A percentile compares a stretch with the other conserved stretches of the same genome.
phyloP scores from a whole-genome alignment of 495 filamentous ascomycete genomes.

The Haplographium delicatum region DNA sequence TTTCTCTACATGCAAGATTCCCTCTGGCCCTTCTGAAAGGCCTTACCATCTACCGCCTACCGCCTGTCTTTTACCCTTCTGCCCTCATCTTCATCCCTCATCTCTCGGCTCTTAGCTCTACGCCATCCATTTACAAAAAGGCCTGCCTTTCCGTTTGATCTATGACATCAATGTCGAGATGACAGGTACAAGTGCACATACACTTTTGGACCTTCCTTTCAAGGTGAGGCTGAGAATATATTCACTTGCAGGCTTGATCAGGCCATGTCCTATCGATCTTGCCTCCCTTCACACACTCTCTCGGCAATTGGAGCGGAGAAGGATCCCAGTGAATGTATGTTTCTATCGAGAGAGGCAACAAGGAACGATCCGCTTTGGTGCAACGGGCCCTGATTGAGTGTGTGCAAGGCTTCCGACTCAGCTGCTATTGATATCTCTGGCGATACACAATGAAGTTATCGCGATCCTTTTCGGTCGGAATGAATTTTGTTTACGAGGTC shows the following conservation, averaged over 20 bases:
- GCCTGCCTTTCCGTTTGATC: no score
- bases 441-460: neutral
- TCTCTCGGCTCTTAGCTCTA: no score
- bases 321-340: neutral
- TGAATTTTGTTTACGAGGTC: neutral
- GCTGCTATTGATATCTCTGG: neutral
- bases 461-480: neutral
- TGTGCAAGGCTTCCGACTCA: neutral
- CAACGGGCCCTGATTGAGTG: neutral
- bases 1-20: no score
- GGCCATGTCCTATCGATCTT: neutral
- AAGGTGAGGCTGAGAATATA: neutral
- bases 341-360: neutral
- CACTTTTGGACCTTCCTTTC: neutral
- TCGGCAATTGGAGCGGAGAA: neutral
- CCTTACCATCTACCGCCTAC: no score
- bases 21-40: no score
- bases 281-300: neutral
- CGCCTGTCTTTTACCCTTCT: no score
- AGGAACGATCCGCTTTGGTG: neutral
- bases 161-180: no score
- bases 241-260: neutral
- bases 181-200: no score
- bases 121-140: no score
- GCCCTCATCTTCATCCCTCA: no score